Evolutionary conservation across 2,329 filamentous ascomycete species (phyloP).

Genomic region (Arachnopeziza araneosa): DNA sequence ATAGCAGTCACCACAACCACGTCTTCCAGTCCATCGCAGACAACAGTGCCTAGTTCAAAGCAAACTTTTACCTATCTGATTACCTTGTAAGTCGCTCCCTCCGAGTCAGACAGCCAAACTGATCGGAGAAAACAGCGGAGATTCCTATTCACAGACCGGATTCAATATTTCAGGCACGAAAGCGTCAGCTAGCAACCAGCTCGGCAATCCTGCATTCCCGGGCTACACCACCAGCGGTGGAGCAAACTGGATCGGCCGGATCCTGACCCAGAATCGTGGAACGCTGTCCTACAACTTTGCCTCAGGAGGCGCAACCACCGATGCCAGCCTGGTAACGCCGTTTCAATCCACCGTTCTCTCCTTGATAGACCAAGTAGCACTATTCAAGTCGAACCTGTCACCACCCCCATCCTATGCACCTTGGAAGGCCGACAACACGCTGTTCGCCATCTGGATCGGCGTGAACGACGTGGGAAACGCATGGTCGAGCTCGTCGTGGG

Average conservation of each 20-base stretch:
- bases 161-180: conserved; percentile 28
- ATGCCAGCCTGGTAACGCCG: conserved; percentile 26
- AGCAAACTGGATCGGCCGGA: conserved; percentile 46
- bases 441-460: conserved; percentile 47
- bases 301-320: conserved; percentile 34
- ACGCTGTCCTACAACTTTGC: conserved; percentile 45
- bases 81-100: neutral
- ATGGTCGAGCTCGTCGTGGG: conserved; percentile 32
- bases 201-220: conserved; percentile 32
- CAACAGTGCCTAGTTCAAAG: neutral
- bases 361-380: conserved; percentile 27
- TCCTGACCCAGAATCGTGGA: conserved; percentile 31
- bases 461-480: conserved; percentile 47
- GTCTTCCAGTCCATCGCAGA: no score
- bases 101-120: neutral
- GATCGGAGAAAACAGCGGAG: conserved; percentile 22
- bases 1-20: no score
- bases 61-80: neutral
- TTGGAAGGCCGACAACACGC: conserved; percentile 34
- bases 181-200: conserved; percentile 27
- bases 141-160: conserved; percentile 31
- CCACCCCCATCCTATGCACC: conserved; percentile 31
- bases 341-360: conserved; percentile 25
- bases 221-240: conserved; percentile 36
- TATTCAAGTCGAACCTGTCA: neutral